A percentile compares a stretch with the other conserved stretches of the same genome.
These are phyloP conservation scores for Malassezia sympodialis DNA, from an alignment of 1,284 basidiomycete genomes.

Conservation along the genomic window DNA sequence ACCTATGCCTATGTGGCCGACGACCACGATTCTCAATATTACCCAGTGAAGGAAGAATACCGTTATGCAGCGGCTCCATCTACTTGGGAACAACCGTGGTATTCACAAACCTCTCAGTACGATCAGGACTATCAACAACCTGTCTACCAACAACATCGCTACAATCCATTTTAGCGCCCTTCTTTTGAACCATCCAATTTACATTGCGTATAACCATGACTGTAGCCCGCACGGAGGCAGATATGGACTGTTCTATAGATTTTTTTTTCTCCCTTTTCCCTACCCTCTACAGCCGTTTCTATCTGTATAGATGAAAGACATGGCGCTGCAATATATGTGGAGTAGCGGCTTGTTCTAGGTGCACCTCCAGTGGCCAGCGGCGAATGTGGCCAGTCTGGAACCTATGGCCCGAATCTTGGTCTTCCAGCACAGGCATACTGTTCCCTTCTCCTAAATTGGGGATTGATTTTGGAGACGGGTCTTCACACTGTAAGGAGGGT, in stretches of 20 bases:
- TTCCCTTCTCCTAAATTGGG: background rate
- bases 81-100: background rate
- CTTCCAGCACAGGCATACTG: background rate
- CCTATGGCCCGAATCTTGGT: background rate
- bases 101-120: background rate
- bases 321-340: background rate
- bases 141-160: conserved; percentile 1
- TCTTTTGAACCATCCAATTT: background rate
- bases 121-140: background rate
- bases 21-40: background rate
- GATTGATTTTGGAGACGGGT: background rate
- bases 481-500: background rate
- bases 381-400: background rate
- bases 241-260: background rate
- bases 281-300: background rate
- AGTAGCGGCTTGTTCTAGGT: background rate
- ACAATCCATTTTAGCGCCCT: conserved; percentile 6
- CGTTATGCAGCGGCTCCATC: background rate
- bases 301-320: background rate
- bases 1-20: background rate
- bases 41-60: conserved; percentile 9
- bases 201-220: background rate
- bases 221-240: background rate
- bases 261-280: background rate
- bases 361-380: background rate